Percentiles rank a stretch among this genome's conserved stretches.
These are phyloP conservation scores for Syncephalastrum racemosum DNA, from an alignment of 371 early-diverging fungal species.

Conservation along the genomic window DNA sequence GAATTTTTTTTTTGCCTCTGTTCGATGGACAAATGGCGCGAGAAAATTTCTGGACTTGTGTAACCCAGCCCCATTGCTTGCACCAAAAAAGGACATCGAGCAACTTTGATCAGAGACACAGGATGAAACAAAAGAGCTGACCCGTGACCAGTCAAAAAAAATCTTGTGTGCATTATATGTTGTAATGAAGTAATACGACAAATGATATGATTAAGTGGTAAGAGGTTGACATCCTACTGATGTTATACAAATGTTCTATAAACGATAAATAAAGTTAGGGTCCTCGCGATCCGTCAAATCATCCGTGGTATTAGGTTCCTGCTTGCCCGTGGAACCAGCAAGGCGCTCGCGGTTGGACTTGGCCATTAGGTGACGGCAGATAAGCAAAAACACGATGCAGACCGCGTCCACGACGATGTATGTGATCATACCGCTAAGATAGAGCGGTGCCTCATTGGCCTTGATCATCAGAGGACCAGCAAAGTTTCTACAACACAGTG, in stretches of 20 bases:
- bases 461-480: constrained; percentile 24
- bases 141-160: too few species aligned
- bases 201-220: too few species aligned
- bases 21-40: too few species aligned
- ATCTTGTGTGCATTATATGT: too few species aligned
- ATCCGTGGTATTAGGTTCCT: constrained; percentile 13
- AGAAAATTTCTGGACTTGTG: too few species aligned
- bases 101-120: too few species aligned
- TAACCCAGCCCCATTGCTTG: too few species aligned
- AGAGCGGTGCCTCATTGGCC: constrained; percentile 9
- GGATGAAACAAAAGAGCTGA: too few species aligned
- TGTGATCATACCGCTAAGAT: constrained; percentile 15
- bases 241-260: constrained; percentile 13
- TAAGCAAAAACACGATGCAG: constrained; percentile 8
- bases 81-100: too few species aligned
- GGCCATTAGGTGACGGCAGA: constrained; percentile 23
- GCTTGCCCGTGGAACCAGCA: neutral
- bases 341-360: constrained; percentile 13
- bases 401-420: constrained; percentile 12
- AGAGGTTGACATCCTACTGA: too few species aligned
- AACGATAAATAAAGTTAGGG: constrained; percentile 28
- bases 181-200: too few species aligned
- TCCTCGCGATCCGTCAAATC: constrained; percentile 29
- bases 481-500: constrained; percentile 15
- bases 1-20: too few species aligned